Evolutionary conservation across 805 yeast genomes (phyloP), one percentile per base, ranked within the genome.

Genomic region (Ogataea methanolica): DNA sequence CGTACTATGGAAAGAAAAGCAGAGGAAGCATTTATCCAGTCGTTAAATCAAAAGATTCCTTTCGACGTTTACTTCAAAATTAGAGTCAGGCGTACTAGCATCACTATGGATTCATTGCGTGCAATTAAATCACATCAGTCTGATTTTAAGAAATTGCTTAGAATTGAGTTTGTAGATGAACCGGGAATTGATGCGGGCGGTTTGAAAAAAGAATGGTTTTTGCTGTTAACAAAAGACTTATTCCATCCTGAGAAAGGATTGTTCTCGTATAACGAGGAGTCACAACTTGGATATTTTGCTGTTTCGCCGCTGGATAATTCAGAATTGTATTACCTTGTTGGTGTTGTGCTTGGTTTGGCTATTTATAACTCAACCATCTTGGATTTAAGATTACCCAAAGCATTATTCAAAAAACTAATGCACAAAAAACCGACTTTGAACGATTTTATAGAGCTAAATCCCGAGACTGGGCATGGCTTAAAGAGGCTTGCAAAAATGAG

Each of bases 131-230:
- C 72, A 3, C 80, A 80, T 56, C 73, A 71, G 38, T 62, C 64
- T 11, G 88, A 87, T 58, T 71, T 90, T 48, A 81, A 85, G 56
- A 90, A 91, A 59, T 78, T 88, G 1, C 66, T 92, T 31, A 76
- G 80, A 51, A 84, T 94, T 8, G 91, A 87, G 57, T 92, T 94
- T 63, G 69, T 84, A 4, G 83, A 83, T 49, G 99, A 92, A 60
- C 95, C 91, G 0, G 99, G 98, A 0, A 78, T 92, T 21, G 99
- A 92, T 69, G 97, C 90, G 0, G 98, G 99, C 2, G 99, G 99
- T 0, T 73, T 92, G 49, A 80, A 85, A 57, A 91, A 90, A 60
- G 99, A 92, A 60, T 92, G 99, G 99, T 91, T 94, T 64, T 71
- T 81, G 42, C 66, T 91, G 36, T 69, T 94, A 36, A 82, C 87